Evolutionary conservation across 2,329 filamentous ascomycete genomes (phyloP).

Genomic region (Lecanicillium sp.): DNA sequence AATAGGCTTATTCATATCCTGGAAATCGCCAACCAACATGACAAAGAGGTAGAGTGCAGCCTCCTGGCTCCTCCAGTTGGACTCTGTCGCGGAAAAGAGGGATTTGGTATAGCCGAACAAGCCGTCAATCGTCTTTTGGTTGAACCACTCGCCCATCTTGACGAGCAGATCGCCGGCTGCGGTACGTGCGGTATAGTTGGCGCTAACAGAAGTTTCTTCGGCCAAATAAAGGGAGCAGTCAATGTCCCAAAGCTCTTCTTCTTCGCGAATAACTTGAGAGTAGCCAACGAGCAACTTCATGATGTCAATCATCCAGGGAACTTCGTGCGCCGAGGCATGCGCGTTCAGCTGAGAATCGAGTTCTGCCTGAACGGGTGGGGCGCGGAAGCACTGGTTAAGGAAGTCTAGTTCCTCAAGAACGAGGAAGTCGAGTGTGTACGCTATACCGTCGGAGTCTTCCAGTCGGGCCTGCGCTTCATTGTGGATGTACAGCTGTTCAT

Average conservation of each 20-base stretch:
- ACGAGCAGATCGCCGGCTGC: constrained; percentile 88
- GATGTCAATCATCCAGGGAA: constrained; percentile 78
- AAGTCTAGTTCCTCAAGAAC: constrained; percentile 93
- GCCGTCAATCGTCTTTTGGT: constrained; percentile 65
- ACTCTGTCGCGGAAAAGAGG: constrained; percentile 53
- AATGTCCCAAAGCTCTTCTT: constrained; percentile 92
- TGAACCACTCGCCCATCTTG: constrained; percentile 87
- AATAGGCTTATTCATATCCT: constrained; percentile 68
- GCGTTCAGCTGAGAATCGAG: constrained; percentile 70
- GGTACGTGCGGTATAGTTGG: constrained; percentile 91
- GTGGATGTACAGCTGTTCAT: constrained; percentile 77
- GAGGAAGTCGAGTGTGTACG: constrained; percentile 89
- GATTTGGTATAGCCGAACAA: constrained; percentile 68
- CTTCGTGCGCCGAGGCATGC: constrained; percentile 50
- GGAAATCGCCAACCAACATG: constrained; percentile 73
- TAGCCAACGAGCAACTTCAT: constrained; percentile 81
- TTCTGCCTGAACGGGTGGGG: constrained; percentile 79
- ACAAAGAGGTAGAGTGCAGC: constrained; percentile 79
- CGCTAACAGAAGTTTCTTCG: constrained; percentile 88
- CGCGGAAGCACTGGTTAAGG: constrained; percentile 81
- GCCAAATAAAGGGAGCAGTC: constrained; percentile 93
- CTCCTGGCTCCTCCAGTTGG: constrained; percentile 60
- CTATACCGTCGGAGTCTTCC: constrained; percentile 84
- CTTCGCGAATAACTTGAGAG: constrained; percentile 83
- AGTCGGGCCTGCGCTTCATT: constrained; percentile 79